These are phyloP conservation scores for Didymella exigua DNA, from an alignment of 2,329 filamentous ascomycete species.

Conservation along the genomic window DNA sequence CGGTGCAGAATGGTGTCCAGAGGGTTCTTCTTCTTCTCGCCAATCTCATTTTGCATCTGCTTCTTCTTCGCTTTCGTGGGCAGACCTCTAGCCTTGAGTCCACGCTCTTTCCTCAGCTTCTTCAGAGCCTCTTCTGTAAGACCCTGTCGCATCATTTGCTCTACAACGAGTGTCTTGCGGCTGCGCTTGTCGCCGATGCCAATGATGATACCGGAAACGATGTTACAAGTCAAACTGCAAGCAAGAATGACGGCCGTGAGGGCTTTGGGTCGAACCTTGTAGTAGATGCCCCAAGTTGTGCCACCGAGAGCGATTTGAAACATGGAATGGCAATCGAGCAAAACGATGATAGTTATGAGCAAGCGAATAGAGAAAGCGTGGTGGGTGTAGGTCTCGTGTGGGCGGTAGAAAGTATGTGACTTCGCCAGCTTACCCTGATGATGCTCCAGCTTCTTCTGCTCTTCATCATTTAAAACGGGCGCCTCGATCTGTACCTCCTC, in stretches of 20 bases:
- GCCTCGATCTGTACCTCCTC: constrained; percentile 46
- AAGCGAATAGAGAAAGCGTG: constrained; percentile 76
- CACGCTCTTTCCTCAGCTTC: constrained; percentile 56
- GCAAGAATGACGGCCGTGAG: constrained; percentile 83
- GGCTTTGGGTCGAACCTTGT: constrained; percentile 70
- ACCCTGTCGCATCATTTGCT: constrained; percentile 75
- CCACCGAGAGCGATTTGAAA: constrained; percentile 80
- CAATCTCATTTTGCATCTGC: constrained; percentile 25
- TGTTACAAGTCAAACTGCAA: constrained; percentile 77
- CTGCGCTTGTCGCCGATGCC: constrained; percentile 75
- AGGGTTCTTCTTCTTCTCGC: constrained; percentile 32
- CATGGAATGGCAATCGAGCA: constrained; percentile 79
- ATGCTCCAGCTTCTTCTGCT: constrained; percentile 73
- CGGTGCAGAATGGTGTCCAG: constrained; percentile 36
- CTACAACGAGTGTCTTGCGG: constrained; percentile 82
- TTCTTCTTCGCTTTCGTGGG: constrained; percentile 34
- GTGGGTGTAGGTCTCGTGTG: constrained; percentile 85
- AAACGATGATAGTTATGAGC: constrained; percentile 74
- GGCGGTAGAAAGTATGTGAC: constrained; percentile 87
- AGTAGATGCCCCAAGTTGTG: constrained; percentile 79
- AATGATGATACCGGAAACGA: constrained; percentile 77
- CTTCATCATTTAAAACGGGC: constrained; percentile 65
- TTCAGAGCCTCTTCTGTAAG: constrained; percentile 70
- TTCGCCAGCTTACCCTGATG: constrained; percentile 80
- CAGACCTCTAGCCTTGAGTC: constrained; percentile 38